phyloP scores from a whole-genome alignment of 768 basidiomycete genomes.

The Tricholoma furcatifolium region DNA sequence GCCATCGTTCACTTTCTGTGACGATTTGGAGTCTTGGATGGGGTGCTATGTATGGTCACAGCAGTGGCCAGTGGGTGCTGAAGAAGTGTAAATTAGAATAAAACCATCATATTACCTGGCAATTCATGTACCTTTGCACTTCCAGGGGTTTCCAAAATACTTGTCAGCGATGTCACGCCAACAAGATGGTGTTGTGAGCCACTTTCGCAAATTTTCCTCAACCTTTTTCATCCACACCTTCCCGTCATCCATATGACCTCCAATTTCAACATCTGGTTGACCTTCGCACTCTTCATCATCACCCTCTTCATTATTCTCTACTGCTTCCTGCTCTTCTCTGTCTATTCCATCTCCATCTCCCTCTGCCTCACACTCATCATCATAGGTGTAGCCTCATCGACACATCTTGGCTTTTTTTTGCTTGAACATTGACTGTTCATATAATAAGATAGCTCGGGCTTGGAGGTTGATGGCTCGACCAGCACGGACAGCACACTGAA shows the following conservation, averaged over 20 bases:
- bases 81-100: neutral
- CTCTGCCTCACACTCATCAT: neutral
- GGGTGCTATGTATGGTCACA: too few species aligned
- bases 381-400: neutral
- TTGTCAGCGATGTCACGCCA: constrained; percentile 25
- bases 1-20: too few species aligned
- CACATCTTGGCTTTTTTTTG: constrained; percentile 7
- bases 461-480: constrained; percentile 19
- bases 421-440: constrained; percentile 28
- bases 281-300: too few species aligned
- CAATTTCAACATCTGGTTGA: too few species aligned
- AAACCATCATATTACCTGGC: neutral
- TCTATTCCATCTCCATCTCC: neutral
- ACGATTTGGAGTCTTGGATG: too few species aligned
- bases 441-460: constrained; percentile 24
- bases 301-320: neutral
- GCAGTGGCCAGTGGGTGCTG: constrained; percentile 17
- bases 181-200: constrained; percentile 26
- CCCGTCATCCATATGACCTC: constrained; percentile 9
- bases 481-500: constrained; percentile 30
- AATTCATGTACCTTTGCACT: constrained; percentile 19
- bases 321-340: neutral
- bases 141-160: constrained; percentile 31
- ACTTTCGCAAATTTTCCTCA: constrained; percentile 26
- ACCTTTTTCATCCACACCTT: constrained; percentile 28